Percentiles rank a stretch among this genome's conserved stretches.
Conservation (phyloP, 768 basidiomycete genomes). For the Podaxis mareebaensis region DNA sequence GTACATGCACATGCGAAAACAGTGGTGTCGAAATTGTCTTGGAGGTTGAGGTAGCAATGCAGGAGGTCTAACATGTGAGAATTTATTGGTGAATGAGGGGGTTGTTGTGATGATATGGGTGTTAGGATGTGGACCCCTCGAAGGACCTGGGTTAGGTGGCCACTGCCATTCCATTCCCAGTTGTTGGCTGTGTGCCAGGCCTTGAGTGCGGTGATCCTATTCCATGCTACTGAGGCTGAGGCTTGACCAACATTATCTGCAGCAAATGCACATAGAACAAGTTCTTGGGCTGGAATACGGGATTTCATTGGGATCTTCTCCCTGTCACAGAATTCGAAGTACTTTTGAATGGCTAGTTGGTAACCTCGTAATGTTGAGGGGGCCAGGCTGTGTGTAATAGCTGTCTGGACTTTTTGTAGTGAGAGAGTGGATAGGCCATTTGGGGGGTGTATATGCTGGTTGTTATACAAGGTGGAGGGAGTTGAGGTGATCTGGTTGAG, state of each 20-base stretch:
- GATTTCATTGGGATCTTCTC: neutral
- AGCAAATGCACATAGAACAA: neutral
- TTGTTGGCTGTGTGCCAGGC: neutral
- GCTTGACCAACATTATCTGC: neutral
- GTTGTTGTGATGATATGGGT: neutral
- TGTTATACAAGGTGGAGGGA: too few relatives aligned
- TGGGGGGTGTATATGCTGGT: too few relatives aligned
- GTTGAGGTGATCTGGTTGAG: too few relatives aligned
- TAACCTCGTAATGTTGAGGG: slow-evolving; percentile 21
- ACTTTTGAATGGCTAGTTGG: slow-evolving; percentile 31
- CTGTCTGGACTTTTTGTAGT: neutral
- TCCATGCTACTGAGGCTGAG: neutral
- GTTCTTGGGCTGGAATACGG: neutral
- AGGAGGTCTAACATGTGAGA: neutral
- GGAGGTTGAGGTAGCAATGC: slow-evolving; percentile 20
- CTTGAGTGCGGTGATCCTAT: neutral
- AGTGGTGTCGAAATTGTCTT: slow-evolving; percentile 28
- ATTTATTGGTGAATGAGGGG: neutral
- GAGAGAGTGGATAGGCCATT: too few relatives aligned
- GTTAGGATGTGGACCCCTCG: neutral
- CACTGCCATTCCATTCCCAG: neutral
- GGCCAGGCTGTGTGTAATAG: neutral
- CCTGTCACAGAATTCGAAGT: slow-evolving; percentile 33
- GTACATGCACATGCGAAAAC: slow-evolving; percentile 30
- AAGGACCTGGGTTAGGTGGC: slow-evolving; percentile 8